Evolutionary conservation across 1,284 basidiomycete species (phyloP), one percentile per base, ranked within the genome.

Genomic region (Leucoagaricus sp.): DNA sequence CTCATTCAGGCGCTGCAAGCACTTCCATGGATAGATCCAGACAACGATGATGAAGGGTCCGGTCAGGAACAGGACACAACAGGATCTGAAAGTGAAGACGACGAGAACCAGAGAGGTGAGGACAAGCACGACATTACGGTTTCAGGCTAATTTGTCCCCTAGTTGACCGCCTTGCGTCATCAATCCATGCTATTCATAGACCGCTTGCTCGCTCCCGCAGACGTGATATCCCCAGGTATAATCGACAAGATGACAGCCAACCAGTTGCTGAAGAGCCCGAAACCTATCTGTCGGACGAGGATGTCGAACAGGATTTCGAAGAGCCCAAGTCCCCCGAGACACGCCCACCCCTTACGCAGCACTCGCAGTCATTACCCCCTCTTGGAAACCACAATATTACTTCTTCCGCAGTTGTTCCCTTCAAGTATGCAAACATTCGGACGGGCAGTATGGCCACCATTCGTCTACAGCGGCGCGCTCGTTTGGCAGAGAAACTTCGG

Each of bases 1-100:
- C 81, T 93, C 50, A 93, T 93, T 46, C 91, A 93, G 72, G 91
- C 89, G 2, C 75, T 93, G 19, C 91, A 93, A 64, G 90, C 89
- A 3, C 76, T 92, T 42, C 91, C 91, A 21, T 89, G 86, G 87
- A 77, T 79, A 19, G 83, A 86, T 59, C 77, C 80, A 12, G 87
- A 91, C 58, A 81, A 83, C 55, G 84, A 87, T 33, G 87, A 89
- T 46, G 87, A 86, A 42, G 69, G 76, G 15, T 65, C 76, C n/a
- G 69, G 75, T 58, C 75, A 78, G 52, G 75, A 74, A 57, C 66
- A 70, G 6, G 73, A 69, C 49, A 70, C 74, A 40, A 67, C 69
- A 6, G 82, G 83, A 58, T 76, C 80, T 0, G 85, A 86, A 53
- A 85, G 83, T 58, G 83, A 53, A 34, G 52, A 88, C 6, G 87